Percentiles rank a stretch among this genome's conserved stretches.
These are phyloP conservation scores for Phytopythium mirpurense DNA, from an alignment of 352 stramenopile species.

Conservation along the genomic window DNA sequence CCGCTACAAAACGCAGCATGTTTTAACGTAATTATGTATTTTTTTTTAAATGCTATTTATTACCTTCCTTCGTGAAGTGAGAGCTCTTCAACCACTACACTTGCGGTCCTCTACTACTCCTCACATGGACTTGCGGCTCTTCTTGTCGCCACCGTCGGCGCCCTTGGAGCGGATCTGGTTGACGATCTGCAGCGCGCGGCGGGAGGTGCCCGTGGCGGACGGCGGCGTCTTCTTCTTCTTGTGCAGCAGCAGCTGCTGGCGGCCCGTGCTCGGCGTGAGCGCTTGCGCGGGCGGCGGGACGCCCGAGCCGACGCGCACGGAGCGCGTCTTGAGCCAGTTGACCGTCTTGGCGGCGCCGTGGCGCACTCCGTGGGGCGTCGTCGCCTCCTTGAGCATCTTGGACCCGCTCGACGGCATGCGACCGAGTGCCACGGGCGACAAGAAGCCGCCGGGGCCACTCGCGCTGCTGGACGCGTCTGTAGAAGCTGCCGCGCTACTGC, in stretches of 20 bases:
- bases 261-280: conserved; percentile 31
- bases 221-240: conserved; percentile 61
- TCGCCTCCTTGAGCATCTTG: conserved; percentile 45
- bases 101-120: neutral
- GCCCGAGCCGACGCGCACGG: conserved; percentile 23
- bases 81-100: too few species aligned
- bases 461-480: conserved; percentile 1
- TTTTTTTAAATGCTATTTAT: neutral
- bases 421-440: conserved; percentile 47
- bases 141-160: conserved; percentile 22
- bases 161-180: conserved; percentile 74
- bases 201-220: conserved; percentile 47
- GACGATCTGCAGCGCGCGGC: conserved; percentile 75
- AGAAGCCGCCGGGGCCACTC: conserved; percentile 29
- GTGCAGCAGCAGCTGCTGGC: conserved; percentile 19
- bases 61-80: too few species aligned
- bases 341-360: conserved; percentile 38
- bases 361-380: conserved; percentile 36
- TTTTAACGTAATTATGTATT: neutral
- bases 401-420: conserved; percentile 42
- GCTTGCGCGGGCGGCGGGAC: conserved; percentile 16
- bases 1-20: neutral
- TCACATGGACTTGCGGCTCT: conserved; percentile 34
- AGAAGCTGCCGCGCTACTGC: too few species aligned
- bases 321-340: conserved; percentile 79